These are phyloP conservation scores for Gastrodia elata DNA, from an alignment of 106 monocot genomes.

Conservation along the genomic window DNA sequence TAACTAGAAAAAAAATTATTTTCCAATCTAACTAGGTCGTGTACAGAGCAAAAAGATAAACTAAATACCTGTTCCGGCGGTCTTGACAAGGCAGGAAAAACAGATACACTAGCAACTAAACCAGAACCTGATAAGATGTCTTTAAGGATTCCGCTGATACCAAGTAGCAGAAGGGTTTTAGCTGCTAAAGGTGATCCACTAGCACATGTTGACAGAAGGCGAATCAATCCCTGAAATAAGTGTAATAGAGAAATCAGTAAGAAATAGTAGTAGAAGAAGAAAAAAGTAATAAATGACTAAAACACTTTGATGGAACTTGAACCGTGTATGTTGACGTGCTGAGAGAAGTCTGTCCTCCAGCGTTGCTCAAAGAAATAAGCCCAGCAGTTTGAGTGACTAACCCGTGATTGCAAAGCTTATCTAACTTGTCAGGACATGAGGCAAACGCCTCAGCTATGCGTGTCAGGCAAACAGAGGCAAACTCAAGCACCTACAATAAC, in stretches of 20 bases:
- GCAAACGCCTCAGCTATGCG: constrained; percentile 85
- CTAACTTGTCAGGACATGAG: constrained; percentile 74
- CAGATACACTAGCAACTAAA: constrained; percentile 56
- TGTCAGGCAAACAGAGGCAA: constrained; percentile 82
- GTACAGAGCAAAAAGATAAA: not conserved
- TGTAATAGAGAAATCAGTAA: not conserved
- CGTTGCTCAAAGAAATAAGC: constrained; percentile 72
- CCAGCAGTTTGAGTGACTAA: constrained; percentile 83
- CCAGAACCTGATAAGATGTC: constrained; percentile 89
- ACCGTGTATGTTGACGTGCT: constrained; percentile 92
- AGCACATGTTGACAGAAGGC: constrained; percentile 91
- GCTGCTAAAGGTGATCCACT: constrained; percentile 83
- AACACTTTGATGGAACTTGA: constrained; percentile 4
- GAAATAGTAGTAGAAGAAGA: constrained; percentile 2
- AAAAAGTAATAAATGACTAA: not conserved
- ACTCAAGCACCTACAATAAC: constrained; percentile 57
- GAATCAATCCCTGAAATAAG: constrained; percentile 71
- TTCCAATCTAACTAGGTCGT: not conserved
- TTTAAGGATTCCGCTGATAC: constrained; percentile 85
- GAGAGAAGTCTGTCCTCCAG: constrained; percentile 87
- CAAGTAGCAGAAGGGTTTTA: constrained; percentile 86
- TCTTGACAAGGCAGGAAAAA: constrained; percentile 83
- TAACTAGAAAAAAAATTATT: not conserved
- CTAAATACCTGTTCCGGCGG: constrained; percentile 86
- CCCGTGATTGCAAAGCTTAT: constrained; percentile 88